Evolutionary conservation across 1,284 basidiomycete genomes (phyloP), one percentile per base, ranked within the genome.

Genomic region (Leccinum huronense): DNA sequence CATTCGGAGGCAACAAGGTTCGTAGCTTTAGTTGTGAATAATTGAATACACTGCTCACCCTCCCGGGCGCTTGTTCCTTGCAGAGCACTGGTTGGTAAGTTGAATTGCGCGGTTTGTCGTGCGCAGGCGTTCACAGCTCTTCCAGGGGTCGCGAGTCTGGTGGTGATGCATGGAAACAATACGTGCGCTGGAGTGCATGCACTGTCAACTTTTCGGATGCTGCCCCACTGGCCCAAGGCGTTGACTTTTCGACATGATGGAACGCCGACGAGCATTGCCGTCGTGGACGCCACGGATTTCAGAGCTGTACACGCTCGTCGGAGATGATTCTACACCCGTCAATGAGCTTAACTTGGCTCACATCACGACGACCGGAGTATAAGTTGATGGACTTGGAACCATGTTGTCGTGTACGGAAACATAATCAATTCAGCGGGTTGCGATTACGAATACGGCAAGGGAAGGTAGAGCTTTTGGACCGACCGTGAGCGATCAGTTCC

Each of bases 161-260:
- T 40, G 95, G 95, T 57, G 95, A 98, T 77, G 92, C 95, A 30
- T 98, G 95, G 95, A 96, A 96, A 78, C 93, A 97, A 75, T 94
- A 93, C 67, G 89, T 92, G 54, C 86, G 92, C 64, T 93, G 91
- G 91, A 90, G 90, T 74, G 87, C 92, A 53, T 95, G 93, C 75
- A 98, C 95, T 7, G 83, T 98, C 76, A 98, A 98, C 79, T 98
- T 93, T 79, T 94, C 92, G 36, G 86, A 93, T 73, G 85, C 88
- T 71, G 89, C 94, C 57, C 94, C 93, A 10, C 81, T 98, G 31
- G 95, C 95, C 1, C 95, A 98, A 78, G 95, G 95, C 6, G 94
- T 98, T 65, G 87, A 84, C 70, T 98, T 97, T 80, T 75, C 82
- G 45, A 69, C 80, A 56, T 84, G 75, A 81, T 30, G 57, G 66